Evolutionary conservation across 352 stramenopile species (phyloP).

Genomic region (Pythium brachiatum): DNA sequence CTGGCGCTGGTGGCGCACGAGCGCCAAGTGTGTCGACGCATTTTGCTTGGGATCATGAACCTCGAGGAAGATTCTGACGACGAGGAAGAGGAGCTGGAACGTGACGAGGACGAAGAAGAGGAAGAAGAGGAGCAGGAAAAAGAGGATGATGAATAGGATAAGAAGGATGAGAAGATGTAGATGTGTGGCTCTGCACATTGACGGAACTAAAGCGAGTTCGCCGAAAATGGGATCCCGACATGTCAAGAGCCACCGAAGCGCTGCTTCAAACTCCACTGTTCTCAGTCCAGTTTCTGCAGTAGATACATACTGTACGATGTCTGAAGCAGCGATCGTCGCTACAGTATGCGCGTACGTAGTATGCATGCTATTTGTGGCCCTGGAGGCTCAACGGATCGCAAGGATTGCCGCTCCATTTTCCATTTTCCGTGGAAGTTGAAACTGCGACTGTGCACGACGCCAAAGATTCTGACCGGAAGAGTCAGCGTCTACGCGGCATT

Average conservation of each 20-base stretch:
- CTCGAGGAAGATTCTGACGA: slow-evolving; percentile 54
- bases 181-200: neutral
- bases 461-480: slow-evolving; percentile 19
- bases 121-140: slow-evolving; percentile 17
- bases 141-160: neutral
- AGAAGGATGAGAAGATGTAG: neutral
- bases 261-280: neutral
- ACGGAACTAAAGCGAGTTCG: neutral
- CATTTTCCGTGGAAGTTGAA: neutral
- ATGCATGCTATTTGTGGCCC: neutral
- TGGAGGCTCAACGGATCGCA: no score
- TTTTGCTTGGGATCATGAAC: slow-evolving; percentile 58
- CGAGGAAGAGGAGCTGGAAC: slow-evolving; percentile 30
- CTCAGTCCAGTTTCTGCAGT: neutral
- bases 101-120: slow-evolving; percentile 8
- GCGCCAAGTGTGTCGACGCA: slow-evolving; percentile 53
- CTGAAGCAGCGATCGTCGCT: neutral
- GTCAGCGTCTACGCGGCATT: slow-evolving; percentile 14
- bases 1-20: slow-evolving; percentile 42
- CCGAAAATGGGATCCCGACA: neutral
- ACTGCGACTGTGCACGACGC: slow-evolving; percentile 4
- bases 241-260: neutral
- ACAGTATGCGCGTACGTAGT: no score
- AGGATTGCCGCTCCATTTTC: neutral
- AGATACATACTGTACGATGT: neutral